Conservation (phyloP, 495 filamentous ascomycete genomes). For the Jackrogersella minutella region DNA sequence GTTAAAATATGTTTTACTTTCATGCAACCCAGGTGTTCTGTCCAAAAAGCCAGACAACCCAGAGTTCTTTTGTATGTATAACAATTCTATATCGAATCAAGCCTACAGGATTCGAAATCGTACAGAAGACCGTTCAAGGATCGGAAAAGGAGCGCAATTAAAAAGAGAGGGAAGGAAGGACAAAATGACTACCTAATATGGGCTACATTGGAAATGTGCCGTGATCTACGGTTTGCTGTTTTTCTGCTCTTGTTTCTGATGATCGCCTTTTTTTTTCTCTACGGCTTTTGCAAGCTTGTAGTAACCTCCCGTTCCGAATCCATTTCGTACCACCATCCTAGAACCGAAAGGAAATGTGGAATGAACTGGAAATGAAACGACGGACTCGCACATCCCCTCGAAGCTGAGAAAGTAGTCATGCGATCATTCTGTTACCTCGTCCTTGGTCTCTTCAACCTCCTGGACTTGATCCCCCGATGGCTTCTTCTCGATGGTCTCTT, state of each 20-base stretch:
- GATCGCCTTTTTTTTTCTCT: not conserved
- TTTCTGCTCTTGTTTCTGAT: slow-evolving; percentile 9
- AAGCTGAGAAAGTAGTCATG: not conserved
- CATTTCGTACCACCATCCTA: slow-evolving; percentile 29
- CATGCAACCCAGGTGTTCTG: not conserved
- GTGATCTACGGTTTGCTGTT: slow-evolving; percentile 23
- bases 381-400: slow-evolving; percentile 8
- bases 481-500: slow-evolving; percentile 50
- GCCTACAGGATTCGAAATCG: slow-evolving; percentile 22
- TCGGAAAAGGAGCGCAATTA: slow-evolving; percentile 2
- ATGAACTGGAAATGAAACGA: slow-evolving; percentile 32
- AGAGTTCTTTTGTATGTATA: slow-evolving; percentile 2
- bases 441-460: slow-evolving; percentile 43
- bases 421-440: slow-evolving; percentile 38
- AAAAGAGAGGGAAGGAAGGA: slow-evolving; percentile 14
- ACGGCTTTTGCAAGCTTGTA: slow-evolving; percentile 1
- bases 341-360: slow-evolving; percentile 29
- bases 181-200: slow-evolving; percentile 9
- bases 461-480: slow-evolving; percentile 46
- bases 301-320: slow-evolving; percentile 13
- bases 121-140: not conserved
- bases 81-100: slow-evolving; percentile 11
- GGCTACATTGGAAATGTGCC: slow-evolving; percentile 10
- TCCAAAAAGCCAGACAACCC: slow-evolving; percentile 11
- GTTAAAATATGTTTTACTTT: slow-evolving; percentile 12